A percentile compares a stretch with the other conserved stretches of the same genome.
Evolutionary conservation across 2,329 filamentous ascomycete genomes (phyloP).

Genomic region (Alternaria arborescens): DNA sequence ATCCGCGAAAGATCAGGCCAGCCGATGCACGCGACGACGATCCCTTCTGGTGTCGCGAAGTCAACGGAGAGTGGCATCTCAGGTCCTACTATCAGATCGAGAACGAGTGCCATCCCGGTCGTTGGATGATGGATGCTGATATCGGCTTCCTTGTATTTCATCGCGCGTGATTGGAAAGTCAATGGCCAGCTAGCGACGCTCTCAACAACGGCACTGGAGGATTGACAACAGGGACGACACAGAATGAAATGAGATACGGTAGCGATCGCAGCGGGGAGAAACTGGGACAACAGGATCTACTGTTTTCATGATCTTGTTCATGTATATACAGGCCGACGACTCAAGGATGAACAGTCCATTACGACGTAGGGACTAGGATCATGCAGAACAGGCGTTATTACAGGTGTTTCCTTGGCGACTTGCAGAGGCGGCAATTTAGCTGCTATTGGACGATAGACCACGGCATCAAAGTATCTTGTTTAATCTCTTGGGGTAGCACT

Average conservation of each 20-base stretch:
- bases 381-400: background rate
- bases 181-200: background rate
- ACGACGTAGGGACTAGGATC: background rate
- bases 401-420: background rate
- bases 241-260: background rate
- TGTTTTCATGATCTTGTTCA: background rate
- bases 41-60: slow-evolving; percentile 50
- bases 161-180: slow-evolving; percentile 26
- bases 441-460: background rate
- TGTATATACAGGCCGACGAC: background rate
- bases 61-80: slow-evolving; percentile 48
- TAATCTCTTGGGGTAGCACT: background rate
- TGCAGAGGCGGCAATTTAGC: background rate
- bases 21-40: slow-evolving; percentile 45
- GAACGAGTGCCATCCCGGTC: slow-evolving; percentile 49
- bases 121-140: slow-evolving; percentile 48
- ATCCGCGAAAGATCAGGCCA: slow-evolving; percentile 41
- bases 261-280: background rate
- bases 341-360: background rate
- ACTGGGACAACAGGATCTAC: background rate
- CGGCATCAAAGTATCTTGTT: background rate
- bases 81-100: slow-evolving; percentile 50
- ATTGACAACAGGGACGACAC: background rate
- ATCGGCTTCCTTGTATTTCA: slow-evolving; percentile 47
- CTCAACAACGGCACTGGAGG: background rate